phyloP scores from a whole-genome alignment of 129 eudicot genomes.

The Flaveria ramosissima region DNA sequence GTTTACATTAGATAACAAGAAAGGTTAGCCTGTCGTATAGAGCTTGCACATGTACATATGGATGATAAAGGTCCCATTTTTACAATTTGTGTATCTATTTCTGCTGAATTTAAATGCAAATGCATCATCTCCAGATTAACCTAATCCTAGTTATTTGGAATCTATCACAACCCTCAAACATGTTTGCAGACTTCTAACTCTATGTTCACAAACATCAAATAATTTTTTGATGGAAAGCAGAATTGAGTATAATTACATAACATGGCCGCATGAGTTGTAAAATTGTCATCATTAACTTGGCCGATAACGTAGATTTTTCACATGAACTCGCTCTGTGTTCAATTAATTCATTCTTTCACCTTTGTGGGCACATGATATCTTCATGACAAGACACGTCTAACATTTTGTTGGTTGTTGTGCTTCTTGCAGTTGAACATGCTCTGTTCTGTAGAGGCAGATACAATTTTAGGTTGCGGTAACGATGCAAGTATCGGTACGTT shows the following conservation, averaged over 20 bases:
- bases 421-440: constrained; percentile 34
- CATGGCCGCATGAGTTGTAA: neutral
- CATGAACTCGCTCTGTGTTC: neutral
- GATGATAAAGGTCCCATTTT: neutral
- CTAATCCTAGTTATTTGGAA: neutral
- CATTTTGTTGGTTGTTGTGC: neutral
- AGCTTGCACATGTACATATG: neutral
- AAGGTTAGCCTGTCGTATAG: neutral
- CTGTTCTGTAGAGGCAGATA: neutral
- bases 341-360: neutral
- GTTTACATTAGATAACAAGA: constrained; percentile 8
- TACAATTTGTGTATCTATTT: neutral
- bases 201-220: neutral
- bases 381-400: neutral
- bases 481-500: constrained; percentile 18
- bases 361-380: neutral
- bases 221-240: neutral
- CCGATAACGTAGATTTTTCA: neutral
- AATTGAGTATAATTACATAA: neutral
- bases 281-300: neutral
- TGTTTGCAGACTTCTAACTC: neutral
- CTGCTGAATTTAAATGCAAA: constrained; percentile 5
- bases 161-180: neutral
- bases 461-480: constrained; percentile 14
- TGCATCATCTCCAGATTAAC: neutral